Conservation (phyloP, 2,329 filamentous ascomycete genomes). For the Trichoderma koningii region DNA sequence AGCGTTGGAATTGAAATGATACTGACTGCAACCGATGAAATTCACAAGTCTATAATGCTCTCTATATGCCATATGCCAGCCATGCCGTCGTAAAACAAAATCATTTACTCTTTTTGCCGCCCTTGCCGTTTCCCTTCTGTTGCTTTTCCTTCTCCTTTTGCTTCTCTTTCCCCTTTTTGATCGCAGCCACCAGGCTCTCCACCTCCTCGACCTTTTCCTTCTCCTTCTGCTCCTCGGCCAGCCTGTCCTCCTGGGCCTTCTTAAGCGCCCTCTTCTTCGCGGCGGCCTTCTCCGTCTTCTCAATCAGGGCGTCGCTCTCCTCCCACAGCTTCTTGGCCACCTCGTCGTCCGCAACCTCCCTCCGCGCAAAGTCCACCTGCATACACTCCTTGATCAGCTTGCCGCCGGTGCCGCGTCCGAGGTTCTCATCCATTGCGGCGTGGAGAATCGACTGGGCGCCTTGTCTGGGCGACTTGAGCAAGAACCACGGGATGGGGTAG, state of each 20-base stretch:
- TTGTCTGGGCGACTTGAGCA: slow-evolving; percentile 80
- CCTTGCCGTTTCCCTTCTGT: slow-evolving; percentile 21
- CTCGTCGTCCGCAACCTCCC: slow-evolving; percentile 75
- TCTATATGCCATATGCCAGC: no score
- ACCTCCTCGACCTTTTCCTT: slow-evolving; percentile 39
- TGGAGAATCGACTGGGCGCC: slow-evolving; percentile 86
- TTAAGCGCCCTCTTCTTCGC: slow-evolving; percentile 56
- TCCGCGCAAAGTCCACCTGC: slow-evolving; percentile 69
- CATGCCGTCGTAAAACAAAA: neutral
- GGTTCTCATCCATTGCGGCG: slow-evolving; percentile 78
- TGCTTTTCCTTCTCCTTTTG: slow-evolving; percentile 27
- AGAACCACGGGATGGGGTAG: slow-evolving; percentile 82
- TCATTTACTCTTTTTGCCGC: slow-evolving; percentile 25
- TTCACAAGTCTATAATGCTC: neutral
- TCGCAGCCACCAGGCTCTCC: slow-evolving; percentile 25
- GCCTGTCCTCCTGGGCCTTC: slow-evolving; percentile 44
- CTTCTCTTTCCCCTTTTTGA: slow-evolving; percentile 29
- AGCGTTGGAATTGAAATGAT: neutral
- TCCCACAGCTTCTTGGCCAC: slow-evolving; percentile 87
- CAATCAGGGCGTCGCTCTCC: slow-evolving; percentile 80
- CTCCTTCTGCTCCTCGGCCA: slow-evolving; percentile 46
- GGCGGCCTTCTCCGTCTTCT: slow-evolving; percentile 76
- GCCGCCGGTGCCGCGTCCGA: slow-evolving; percentile 66
- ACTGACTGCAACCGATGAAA: neutral
- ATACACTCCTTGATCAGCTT: slow-evolving; percentile 87